phyloP scores from a whole-genome alignment of 805 yeast genomes.

The Starmerella geochares region DNA sequence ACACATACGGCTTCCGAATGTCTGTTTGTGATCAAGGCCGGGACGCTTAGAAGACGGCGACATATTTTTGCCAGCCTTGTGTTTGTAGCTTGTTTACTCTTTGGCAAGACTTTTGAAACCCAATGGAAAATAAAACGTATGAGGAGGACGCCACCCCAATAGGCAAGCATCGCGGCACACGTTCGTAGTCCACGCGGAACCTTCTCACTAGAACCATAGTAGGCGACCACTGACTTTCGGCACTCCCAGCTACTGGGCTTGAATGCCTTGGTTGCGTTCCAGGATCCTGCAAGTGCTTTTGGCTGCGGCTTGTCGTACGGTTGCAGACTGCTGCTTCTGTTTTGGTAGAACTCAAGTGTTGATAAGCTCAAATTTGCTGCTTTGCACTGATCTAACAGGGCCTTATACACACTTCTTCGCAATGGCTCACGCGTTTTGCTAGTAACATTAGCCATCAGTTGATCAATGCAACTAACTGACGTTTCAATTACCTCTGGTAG shows the following conservation, averaged over 20 bases:
- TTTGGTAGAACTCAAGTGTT: background rate
- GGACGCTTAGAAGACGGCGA: constrained; percentile 21
- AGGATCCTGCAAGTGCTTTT: background rate
- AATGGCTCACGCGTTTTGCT: background rate
- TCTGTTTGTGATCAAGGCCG: constrained; percentile 26
- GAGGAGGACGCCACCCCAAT: background rate
- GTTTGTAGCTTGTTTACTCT: background rate
- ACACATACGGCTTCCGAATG: constrained; percentile 19
- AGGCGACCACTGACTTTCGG: background rate
- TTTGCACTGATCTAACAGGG: background rate
- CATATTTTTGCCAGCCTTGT: background rate
- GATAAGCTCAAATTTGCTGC: background rate
- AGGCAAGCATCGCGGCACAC: background rate
- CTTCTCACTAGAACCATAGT: background rate
- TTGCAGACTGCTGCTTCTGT: background rate
- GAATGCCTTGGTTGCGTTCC: background rate
- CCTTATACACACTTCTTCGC: background rate
- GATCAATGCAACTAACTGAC: background rate
- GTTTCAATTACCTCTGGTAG: background rate
- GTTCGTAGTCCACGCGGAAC: background rate
- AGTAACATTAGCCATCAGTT: background rate
- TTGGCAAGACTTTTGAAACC: background rate
- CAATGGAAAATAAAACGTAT: background rate
- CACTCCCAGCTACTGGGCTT: background rate
- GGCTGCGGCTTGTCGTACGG: background rate